phyloP scores from a whole-genome alignment of 1,284 basidiomycete genomes.

The Papiliotrema laurentii region DNA sequence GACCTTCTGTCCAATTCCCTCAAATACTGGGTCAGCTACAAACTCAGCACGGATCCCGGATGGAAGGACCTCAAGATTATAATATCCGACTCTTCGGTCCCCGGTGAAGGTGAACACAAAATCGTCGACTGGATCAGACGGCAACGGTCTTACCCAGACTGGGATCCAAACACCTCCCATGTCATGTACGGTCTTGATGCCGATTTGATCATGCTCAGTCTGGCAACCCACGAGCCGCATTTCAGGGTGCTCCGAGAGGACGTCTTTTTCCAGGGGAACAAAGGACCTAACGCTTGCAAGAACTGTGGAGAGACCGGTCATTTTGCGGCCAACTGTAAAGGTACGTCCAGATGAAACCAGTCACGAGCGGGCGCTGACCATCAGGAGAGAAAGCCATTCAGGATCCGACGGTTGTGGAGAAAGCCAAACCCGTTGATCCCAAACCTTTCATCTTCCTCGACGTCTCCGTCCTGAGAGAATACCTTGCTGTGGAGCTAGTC shows the following conservation, averaged over 20 bases:
- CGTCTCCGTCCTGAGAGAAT: conserved; percentile 90
- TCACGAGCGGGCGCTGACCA: neutral
- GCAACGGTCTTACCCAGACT: conserved; percentile 76
- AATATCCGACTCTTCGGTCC: conserved; percentile 94
- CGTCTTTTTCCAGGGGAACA: conserved; percentile 83
- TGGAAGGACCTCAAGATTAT: conserved; percentile 94
- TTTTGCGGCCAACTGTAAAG: conserved; percentile 87
- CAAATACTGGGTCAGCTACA: conserved; percentile 93
- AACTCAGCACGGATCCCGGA: conserved; percentile 90
- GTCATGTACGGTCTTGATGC: conserved; percentile 99
- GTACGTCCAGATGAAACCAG: conserved; percentile 28
- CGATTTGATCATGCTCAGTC: conserved; percentile 96
- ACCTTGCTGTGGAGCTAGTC: conserved; percentile 92
- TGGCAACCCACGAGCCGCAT: conserved; percentile 96
- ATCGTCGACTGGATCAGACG: conserved; percentile 98
- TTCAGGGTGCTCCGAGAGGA: conserved; percentile 98
- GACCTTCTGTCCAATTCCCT: conserved; percentile 79
- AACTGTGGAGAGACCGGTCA: conserved; percentile 93
- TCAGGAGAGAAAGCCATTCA: conserved; percentile 52
- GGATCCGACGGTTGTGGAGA: conserved; percentile 55
- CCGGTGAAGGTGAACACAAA: conserved; percentile 99
- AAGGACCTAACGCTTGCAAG: conserved; percentile 64
- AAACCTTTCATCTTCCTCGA: conserved; percentile 99
- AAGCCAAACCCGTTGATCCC: conserved; percentile 65
- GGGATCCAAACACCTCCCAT: conserved; percentile 93